Percentiles rank a stretch among this genome's conserved stretches.
phyloP scores from a whole-genome alignment of 768 basidiomycete genomes.

The Pisolithus tinctorius region DNA sequence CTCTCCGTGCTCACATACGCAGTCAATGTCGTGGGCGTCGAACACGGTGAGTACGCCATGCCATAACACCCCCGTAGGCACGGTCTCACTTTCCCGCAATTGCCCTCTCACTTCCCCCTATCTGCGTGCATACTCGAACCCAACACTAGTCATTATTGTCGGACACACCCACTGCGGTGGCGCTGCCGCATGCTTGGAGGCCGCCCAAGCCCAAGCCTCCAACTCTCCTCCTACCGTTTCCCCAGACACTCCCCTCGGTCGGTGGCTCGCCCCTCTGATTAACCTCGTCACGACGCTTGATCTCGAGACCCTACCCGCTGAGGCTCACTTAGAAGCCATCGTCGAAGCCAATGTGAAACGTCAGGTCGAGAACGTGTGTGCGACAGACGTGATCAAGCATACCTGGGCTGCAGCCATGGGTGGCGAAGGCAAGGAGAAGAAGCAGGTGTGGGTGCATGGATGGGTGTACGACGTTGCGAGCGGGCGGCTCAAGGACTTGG shows the following conservation, averaged over 20 bases:
- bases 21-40: slow-evolving; percentile 58
- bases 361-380: slow-evolving; percentile 47
- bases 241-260: slow-evolving; percentile 46
- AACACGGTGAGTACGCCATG: slow-evolving; percentile 57
- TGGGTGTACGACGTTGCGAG: slow-evolving; percentile 66
- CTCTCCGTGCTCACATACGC: slow-evolving; percentile 72
- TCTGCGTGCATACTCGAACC: slow-evolving; percentile 1
- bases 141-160: slow-evolving; percentile 61
- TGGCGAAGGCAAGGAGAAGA: slow-evolving; percentile 7
- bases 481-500: slow-evolving; percentile 56
- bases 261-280: slow-evolving; percentile 70
- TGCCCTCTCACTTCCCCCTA: slow-evolving; percentile 7
- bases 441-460: slow-evolving; percentile 56
- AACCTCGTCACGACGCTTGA: slow-evolving; percentile 37
- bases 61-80: too few relatives aligned
- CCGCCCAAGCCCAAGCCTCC: slow-evolving; percentile 27
- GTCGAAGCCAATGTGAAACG: slow-evolving; percentile 55
- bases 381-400: slow-evolving; percentile 36
- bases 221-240: slow-evolving; percentile 11
- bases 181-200: slow-evolving; percentile 47
- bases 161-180: slow-evolving; percentile 86
- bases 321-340: slow-evolving; percentile 37
- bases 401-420: slow-evolving; percentile 30
- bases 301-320: slow-evolving; percentile 29
- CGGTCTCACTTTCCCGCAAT: slow-evolving; percentile 9